Conservation (phyloP, 768 basidiomycete species). For the Nidularia pulvinata region DNA sequence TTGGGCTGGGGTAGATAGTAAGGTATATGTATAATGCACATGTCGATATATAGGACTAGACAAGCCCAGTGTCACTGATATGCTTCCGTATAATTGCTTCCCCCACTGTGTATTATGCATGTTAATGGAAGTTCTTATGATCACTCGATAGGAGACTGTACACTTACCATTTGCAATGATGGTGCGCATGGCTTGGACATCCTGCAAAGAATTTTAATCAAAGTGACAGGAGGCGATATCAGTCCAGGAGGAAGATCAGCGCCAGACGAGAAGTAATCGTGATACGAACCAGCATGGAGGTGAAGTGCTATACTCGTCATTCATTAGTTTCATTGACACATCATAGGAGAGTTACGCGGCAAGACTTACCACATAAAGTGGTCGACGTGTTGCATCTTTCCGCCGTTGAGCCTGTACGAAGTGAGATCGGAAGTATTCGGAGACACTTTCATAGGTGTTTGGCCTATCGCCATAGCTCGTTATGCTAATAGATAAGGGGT, state of each 20-base stretch:
- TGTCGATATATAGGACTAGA: constrained; percentile 10
- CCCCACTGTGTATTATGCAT: constrained; percentile 39
- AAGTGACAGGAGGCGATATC: not conserved
- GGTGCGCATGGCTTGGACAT: constrained; percentile 64
- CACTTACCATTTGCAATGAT: constrained; percentile 62
- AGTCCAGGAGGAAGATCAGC: not conserved
- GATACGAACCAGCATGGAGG: constrained; percentile 59
- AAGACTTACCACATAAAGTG: constrained; percentile 61
- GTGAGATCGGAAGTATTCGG: constrained; percentile 85
- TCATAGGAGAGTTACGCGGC: not conserved
- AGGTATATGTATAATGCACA: not conserved
- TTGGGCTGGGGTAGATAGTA: not conserved
- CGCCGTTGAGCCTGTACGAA: constrained; percentile 75
- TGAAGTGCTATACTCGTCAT: constrained; percentile 51
- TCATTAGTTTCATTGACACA: not conserved
- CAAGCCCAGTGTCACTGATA: constrained; percentile 51
- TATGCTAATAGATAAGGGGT: constrained; percentile 42
- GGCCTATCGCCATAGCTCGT: constrained; percentile 75
- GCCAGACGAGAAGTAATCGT: not conserved
- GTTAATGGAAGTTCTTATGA: not conserved
- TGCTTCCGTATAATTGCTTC: constrained; percentile 70
- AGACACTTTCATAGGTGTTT: constrained; percentile 69
- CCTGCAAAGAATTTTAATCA: constrained; percentile 32
- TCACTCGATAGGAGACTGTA: not conserved
- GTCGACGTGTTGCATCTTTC: constrained; percentile 58